These are phyloP conservation scores for Cercospora berteroae DNA, from an alignment of 2,329 filamentous ascomycete genomes.

Conservation along the genomic window DNA sequence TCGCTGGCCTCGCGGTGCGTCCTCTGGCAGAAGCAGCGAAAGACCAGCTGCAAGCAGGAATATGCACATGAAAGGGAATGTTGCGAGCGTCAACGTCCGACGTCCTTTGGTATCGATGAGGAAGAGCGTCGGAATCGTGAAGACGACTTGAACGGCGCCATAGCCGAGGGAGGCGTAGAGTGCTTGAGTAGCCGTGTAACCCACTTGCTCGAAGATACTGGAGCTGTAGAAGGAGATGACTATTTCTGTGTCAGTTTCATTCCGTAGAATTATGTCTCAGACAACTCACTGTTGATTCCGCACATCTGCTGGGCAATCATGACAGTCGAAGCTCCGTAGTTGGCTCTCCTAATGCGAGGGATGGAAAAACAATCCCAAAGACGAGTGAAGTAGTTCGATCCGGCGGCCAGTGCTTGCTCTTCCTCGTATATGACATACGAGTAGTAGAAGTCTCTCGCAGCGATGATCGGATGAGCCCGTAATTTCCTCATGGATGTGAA, in stretches of 20 bases:
- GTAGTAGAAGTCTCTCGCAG: constrained; percentile 58
- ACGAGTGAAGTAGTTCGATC: constrained; percentile 44
- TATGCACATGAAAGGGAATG: constrained; percentile 50
- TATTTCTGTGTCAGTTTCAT: constrained; percentile 15
- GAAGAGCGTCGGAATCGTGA: constrained; percentile 47
- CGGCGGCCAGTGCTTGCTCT: constrained; percentile 37
- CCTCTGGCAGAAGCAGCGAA: constrained; percentile 37
- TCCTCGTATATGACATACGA: constrained; percentile 39
- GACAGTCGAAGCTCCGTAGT: constrained; percentile 36
- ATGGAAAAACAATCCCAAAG: constrained; percentile 51
- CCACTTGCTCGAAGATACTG: constrained; percentile 40
- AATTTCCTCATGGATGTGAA: constrained; percentile 51
- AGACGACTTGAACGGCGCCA: constrained; percentile 47
- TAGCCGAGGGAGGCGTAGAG: constrained; percentile 46
- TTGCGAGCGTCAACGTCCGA: constrained; percentile 41
- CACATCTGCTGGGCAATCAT: constrained; percentile 41
- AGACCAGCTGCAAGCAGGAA: constrained; percentile 52
- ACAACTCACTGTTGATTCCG: constrained; percentile 35
- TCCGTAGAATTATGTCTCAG: no score
- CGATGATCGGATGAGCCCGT: constrained; percentile 53
- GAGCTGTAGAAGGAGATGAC: constrained; percentile 42
- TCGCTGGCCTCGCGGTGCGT: constrained; percentile 32
- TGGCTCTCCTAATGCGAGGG: constrained; percentile 48
- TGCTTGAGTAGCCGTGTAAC: constrained; percentile 39
- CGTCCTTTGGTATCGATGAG: constrained; percentile 49